Evolutionary conservation across 306 rosid species (phyloP).

Genomic region (Rosa lucieae): DNA sequence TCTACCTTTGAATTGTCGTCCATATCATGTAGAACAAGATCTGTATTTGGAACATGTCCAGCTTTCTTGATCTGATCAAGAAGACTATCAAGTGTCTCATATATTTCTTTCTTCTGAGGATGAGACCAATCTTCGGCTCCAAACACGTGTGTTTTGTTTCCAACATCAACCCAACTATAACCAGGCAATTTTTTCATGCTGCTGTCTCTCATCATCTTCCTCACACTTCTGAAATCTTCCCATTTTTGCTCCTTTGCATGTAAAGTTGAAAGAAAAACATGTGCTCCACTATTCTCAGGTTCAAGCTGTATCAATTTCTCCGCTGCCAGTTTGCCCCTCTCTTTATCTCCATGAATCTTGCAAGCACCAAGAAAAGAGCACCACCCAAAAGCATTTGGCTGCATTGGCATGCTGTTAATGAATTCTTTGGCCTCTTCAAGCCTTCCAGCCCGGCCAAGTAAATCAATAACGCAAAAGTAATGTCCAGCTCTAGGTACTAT

Average conservation of each 20-base stretch:
- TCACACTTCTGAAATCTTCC: constrained; percentile 51
- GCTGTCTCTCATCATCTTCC: constrained; percentile 47
- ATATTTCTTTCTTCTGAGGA: constrained; percentile 46
- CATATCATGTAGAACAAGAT: constrained; percentile 37
- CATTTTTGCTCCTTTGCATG: constrained; percentile 48
- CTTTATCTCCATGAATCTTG: constrained; percentile 43
- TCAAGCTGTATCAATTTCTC: constrained; percentile 49
- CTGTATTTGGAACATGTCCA: constrained; percentile 24
- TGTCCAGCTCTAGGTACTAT: constrained; percentile 51
- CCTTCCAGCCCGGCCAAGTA: constrained; percentile 55
- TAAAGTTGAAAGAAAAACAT: constrained; percentile 52
- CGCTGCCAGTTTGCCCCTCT: constrained; percentile 54
- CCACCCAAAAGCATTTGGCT: constrained; percentile 32
- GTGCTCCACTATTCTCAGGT: constrained; percentile 52
- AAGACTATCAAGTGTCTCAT: constrained; percentile 44
- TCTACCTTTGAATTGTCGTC: constrained; percentile 42
- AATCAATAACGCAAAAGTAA: constrained; percentile 48
- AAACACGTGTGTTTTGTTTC: constrained; percentile 49
- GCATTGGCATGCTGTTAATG: constrained; percentile 44
- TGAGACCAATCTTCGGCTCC: constrained; percentile 55
- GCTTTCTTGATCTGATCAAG: constrained; percentile 33
- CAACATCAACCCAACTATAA: constrained; percentile 57
- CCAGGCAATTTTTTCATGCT: constrained; percentile 51
- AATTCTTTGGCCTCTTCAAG: constrained; percentile 50
- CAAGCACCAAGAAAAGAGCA: constrained; percentile 59